Evolutionary conservation across 2,329 filamentous ascomycete genomes (phyloP).

Genomic region (Neocucurbitaria cava): DNA sequence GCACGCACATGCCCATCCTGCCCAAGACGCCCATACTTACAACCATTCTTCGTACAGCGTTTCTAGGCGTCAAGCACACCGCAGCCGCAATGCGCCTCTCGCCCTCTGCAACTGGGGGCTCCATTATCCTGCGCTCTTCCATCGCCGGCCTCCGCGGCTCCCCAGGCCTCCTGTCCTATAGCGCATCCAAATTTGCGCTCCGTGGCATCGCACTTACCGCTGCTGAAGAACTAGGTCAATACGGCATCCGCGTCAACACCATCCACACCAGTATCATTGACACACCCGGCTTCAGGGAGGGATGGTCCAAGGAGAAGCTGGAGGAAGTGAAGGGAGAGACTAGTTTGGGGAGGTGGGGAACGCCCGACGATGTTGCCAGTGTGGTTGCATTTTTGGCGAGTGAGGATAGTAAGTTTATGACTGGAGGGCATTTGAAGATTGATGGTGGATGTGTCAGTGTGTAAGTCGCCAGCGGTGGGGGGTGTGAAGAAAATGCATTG

Average conservation of each 20-base stretch:
- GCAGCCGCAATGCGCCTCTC: conserved; percentile 43
- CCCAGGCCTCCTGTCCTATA: conserved; percentile 47
- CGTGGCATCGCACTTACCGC: conserved; percentile 50
- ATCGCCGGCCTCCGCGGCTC: conserved; percentile 49
- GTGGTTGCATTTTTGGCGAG: conserved; percentile 50
- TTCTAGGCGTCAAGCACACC: conserved; percentile 48
- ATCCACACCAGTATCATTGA: conserved; percentile 51
- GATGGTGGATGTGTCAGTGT: conserved; percentile 42
- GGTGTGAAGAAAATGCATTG: conserved; percentile 17
- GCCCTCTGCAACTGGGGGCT: conserved; percentile 33
- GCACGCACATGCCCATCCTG: too few relatives aligned
- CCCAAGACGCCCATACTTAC: too few relatives aligned
- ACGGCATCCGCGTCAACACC: conserved; percentile 51
- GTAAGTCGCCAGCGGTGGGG: conserved; percentile 16
- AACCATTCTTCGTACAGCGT: conserved; percentile 28
- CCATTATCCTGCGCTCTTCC: conserved; percentile 50
- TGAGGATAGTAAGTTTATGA: conserved; percentile 50
- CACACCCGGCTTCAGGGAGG: conserved; percentile 43
- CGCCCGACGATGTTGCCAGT: conserved; percentile 48
- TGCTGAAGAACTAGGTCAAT: conserved; percentile 47
- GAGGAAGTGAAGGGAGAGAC: conserved; percentile 42
- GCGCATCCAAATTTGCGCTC: conserved; percentile 47
- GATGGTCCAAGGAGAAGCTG: conserved; percentile 46
- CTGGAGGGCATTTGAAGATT: conserved; percentile 45
- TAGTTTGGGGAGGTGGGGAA: conserved; percentile 47